phyloP scores from a whole-genome alignment of 805 yeast genomes.

The Saccharomyces mikatae region DNA sequence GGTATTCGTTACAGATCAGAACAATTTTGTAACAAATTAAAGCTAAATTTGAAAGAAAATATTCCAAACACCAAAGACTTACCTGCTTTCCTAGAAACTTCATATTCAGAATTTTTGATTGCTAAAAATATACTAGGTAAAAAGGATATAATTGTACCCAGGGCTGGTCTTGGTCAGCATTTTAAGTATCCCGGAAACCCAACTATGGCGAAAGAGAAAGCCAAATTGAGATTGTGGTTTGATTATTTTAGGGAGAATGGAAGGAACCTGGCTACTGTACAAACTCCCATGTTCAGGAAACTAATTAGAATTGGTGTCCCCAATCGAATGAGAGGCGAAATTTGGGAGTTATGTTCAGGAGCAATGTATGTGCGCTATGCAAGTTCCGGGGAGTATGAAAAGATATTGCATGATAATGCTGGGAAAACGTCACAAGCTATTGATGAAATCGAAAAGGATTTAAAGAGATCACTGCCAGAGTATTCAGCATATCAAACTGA shows the following conservation, averaged over 20 bases:
- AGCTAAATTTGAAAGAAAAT: conserved; percentile 53
- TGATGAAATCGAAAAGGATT: conserved; percentile 94
- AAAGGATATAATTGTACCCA: conserved; percentile 45
- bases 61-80: conserved; percentile 53
- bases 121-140: conserved; percentile 37
- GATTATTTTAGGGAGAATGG: conserved; percentile 83
- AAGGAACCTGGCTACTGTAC: conserved; percentile 66
- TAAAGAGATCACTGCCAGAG: conserved; percentile 90
- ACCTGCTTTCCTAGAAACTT: conserved; percentile 55
- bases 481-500: conserved; percentile 84
- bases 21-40: conserved; percentile 63
- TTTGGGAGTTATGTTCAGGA: conserved; percentile 92
- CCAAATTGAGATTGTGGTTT: conserved; percentile 88
- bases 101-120: conserved; percentile 81
- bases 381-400: conserved; percentile 50
- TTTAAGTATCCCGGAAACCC: conserved; percentile 90
- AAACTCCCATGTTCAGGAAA: conserved; percentile 70
- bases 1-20: conserved; percentile 77
- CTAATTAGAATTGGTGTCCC: conserved; percentile 88
- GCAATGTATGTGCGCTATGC: conserved; percentile 67
- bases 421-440: conserved; percentile 72
- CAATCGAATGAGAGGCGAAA: conserved; percentile 87
- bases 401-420: conserved; percentile 49
- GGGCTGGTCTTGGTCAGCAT: conserved; percentile 78
- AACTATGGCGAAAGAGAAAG: conserved; percentile 63